These are phyloP conservation scores for Botryotinia calthae DNA, from an alignment of 2,329 filamentous ascomycete species.

Conservation along the genomic window DNA sequence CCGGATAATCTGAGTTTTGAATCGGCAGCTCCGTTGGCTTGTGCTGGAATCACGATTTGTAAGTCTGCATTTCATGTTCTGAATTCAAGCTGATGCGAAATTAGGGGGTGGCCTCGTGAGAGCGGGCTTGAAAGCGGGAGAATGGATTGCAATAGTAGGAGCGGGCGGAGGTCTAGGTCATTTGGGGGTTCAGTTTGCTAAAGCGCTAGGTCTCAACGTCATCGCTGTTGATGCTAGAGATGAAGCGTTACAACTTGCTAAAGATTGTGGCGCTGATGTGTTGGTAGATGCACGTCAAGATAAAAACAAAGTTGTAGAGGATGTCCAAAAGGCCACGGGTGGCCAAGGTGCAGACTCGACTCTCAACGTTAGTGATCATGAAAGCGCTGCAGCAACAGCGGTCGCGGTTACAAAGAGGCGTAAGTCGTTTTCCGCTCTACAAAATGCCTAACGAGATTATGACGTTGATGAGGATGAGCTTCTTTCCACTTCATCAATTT, in stretches of 20 bases:
- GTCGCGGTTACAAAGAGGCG: constrained; percentile 60
- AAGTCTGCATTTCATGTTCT: neutral
- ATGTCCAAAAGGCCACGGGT: constrained; percentile 48
- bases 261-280: constrained; percentile 48
- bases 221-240: constrained; percentile 49
- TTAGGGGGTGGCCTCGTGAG: constrained; percentile 39
- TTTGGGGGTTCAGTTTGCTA: constrained; percentile 50
- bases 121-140: constrained; percentile 35
- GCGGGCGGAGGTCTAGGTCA: constrained; percentile 54
- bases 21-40: constrained; percentile 55
- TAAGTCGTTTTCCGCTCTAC: neutral
- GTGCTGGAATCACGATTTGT: constrained; percentile 47
- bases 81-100: neutral
- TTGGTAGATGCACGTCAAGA: constrained; percentile 52
- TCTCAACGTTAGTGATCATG: constrained; percentile 53
- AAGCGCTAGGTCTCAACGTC: constrained; percentile 49
- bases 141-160: constrained; percentile 48
- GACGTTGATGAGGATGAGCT: constrained; percentile 3
- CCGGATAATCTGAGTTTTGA: constrained; percentile 50
- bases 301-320: constrained; percentile 47
- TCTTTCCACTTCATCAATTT: neutral
- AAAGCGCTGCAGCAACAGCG: constrained; percentile 48
- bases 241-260: constrained; percentile 49
- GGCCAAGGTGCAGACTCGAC: constrained; percentile 52
- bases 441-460: neutral